Evolutionary conservation across 371 early-diverging fungal genomes (phyloP).

Genomic region (Aphelidium insulamus): DNA sequence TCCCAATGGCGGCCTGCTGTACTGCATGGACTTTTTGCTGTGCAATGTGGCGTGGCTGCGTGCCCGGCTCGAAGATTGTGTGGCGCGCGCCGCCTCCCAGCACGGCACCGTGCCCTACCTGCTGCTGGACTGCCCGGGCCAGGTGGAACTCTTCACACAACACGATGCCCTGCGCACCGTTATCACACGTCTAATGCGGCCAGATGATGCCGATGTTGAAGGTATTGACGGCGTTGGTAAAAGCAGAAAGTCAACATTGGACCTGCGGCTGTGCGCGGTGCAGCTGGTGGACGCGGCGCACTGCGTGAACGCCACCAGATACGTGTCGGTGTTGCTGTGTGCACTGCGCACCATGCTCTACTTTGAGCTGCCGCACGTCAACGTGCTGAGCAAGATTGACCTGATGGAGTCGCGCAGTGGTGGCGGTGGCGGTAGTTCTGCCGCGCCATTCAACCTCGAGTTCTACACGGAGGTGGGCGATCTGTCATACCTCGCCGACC

Average conservation of each 20-base stretch:
- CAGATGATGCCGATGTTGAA: too few species aligned
- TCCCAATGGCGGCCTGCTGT: slow-evolving; percentile 39
- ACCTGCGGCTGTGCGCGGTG: slow-evolving; percentile 12
- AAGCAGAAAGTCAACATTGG: neutral
- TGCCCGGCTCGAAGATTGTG: too few species aligned
- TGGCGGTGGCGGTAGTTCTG: slow-evolving; percentile 10
- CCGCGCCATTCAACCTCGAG: slow-evolving; percentile 57
- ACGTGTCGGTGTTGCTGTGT: slow-evolving; percentile 18
- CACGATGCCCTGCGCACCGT: slow-evolving; percentile 60
- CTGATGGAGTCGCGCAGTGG: slow-evolving; percentile 30
- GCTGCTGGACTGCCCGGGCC: slow-evolving; percentile 97
- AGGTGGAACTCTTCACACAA: slow-evolving; percentile 96
- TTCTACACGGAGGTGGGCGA: slow-evolving; percentile 87
- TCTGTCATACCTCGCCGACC: slow-evolving; percentile 46
- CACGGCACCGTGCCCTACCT: too few species aligned
- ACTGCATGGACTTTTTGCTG: slow-evolving; percentile 10
- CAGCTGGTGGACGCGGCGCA: slow-evolving; percentile 27
- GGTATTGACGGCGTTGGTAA: too few species aligned
- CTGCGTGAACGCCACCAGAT: slow-evolving; percentile 20
- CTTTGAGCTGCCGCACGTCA: slow-evolving; percentile 23
- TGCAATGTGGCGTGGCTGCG: too few species aligned
- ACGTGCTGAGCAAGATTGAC: slow-evolving; percentile 30
- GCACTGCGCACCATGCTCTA: slow-evolving; percentile 25
- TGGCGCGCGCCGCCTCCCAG: too few species aligned
- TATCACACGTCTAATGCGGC: too few species aligned